Base-by-base conservation (phyloP, 345 rosid species). In the Schrenkiella parvula region DNA sequence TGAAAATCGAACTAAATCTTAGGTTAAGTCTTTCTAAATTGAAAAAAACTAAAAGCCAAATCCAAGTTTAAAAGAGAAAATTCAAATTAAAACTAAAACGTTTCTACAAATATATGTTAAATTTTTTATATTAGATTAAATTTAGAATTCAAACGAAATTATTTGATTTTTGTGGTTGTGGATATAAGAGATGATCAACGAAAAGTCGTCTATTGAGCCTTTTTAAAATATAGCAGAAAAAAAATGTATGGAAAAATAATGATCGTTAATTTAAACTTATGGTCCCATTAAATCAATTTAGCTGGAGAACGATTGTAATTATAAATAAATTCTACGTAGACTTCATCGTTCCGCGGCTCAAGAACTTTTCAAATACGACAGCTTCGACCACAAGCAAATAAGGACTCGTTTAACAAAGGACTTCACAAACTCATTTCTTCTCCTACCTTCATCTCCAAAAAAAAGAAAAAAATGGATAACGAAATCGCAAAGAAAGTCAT, bases 301-400 rank as follows among this genome's bases (percentile, higher is more conserved):
- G 46, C 52, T 71, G 15, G 4, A 29, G 28, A 31, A 28, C 31
- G 21, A 25, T 26, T 47, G 2, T 13, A 26, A 35, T 51, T 1
- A 63, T 15, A 51, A 58, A 44, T 28, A 59, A 6, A 75, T 60
- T 39, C 54, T 48, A 57, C 61, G 67, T 74, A 29, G 61, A 38
- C 21, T 53, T 66, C 61, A 67, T 42, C 62, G 6, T 41, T 42
- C 64, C 51, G 68, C 56, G 37, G 68, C 68, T 50, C 23, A 17
- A 21, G 55, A 67, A 67, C 63, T 9, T 74, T 74, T 68, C 73
- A 74, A 73, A 59, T 14, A 59, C 23, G 63, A 51, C 73, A 32
- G 46, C 79, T 75, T 75, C 50, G 51, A 75, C 62, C 9, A 23
- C 62, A 74, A 66, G 44, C 67, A 50, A 51, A 14, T n/a, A 14